phyloP scores from a whole-genome alignment of 2,329 filamentous ascomycete species.

The Aspergillus cejpii region DNA sequence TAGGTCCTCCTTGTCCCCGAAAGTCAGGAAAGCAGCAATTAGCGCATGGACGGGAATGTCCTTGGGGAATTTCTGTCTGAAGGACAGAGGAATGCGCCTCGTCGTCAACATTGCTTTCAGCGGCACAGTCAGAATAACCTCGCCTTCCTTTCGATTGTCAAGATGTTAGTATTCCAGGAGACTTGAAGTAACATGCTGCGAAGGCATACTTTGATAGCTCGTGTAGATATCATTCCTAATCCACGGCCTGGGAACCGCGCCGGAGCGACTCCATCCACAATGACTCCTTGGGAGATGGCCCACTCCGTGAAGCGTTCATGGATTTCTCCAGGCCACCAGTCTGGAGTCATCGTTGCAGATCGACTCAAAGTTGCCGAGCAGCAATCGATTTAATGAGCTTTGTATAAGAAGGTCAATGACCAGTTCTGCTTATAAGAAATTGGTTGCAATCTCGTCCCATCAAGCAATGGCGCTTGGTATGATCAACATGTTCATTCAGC shows the following conservation, averaged over 20 bases:
- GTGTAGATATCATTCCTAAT: conserved; percentile 68
- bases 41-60: conserved; percentile 62
- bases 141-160: conserved; percentile 44
- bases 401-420: not conserved
- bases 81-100: conserved; percentile 51
- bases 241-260: conserved; percentile 64
- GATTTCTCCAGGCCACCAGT: conserved; percentile 31
- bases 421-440: no score
- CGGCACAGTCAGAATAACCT: conserved; percentile 61
- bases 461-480: not conserved
- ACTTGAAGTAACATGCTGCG: not conserved
- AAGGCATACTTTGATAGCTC: conserved; percentile 54
- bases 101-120: conserved; percentile 57
- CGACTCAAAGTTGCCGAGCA: conserved; percentile 12
- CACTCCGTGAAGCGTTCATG: conserved; percentile 58
- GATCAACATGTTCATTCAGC: no score
- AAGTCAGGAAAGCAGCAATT: conserved; percentile 61
- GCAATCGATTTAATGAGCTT: conserved; percentile 17
- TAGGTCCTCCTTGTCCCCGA: conserved; percentile 43
- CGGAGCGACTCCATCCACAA: conserved; percentile 61
- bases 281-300: conserved; percentile 59
- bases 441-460: not conserved
- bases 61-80: conserved; percentile 49
- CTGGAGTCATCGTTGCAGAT: conserved; percentile 20
- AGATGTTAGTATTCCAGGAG: not conserved